These are phyloP conservation scores for Sporothrix pallida DNA, from an alignment of 2,329 filamentous ascomycete genomes.

Conservation along the genomic window DNA sequence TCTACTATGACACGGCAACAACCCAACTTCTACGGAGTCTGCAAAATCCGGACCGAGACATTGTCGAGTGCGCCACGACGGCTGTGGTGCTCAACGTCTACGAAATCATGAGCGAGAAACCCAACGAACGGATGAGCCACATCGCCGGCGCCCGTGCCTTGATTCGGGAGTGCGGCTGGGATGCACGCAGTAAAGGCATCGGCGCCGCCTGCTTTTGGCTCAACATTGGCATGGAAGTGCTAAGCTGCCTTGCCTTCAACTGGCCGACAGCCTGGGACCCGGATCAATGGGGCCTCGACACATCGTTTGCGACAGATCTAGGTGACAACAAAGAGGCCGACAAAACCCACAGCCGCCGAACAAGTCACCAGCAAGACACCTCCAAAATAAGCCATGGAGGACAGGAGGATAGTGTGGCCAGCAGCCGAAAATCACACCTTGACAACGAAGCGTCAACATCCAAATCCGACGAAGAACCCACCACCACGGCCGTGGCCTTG, in stretches of 20 bases:
- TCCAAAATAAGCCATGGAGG: background rate
- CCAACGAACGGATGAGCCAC: slow-evolving; percentile 83
- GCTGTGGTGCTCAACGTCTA: slow-evolving; percentile 91
- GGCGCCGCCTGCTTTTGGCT: slow-evolving; percentile 93
- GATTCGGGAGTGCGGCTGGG: slow-evolving; percentile 90
- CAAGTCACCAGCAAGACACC: background rate
- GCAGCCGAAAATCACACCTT: background rate
- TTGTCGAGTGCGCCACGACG: slow-evolving; percentile 81
- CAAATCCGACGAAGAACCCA: background rate
- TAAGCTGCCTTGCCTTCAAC: slow-evolving; percentile 85
- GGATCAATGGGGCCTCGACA: slow-evolving; percentile 85
- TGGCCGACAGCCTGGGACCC: slow-evolving; percentile 89
- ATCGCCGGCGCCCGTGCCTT: slow-evolving; percentile 83
- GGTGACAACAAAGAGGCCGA: background rate
- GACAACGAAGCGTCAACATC: background rate
- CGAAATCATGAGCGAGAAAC: slow-evolving; percentile 86
- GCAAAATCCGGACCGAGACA: slow-evolving; percentile 84
- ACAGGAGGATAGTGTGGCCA: background rate
- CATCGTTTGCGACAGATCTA: slow-evolving; percentile 61
- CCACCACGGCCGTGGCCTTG: background rate
- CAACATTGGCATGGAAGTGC: slow-evolving; percentile 87
- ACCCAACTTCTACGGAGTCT: slow-evolving; percentile 75
- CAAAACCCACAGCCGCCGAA: background rate
- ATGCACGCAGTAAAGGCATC: slow-evolving; percentile 76
- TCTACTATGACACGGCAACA: slow-evolving; percentile 87